phyloP scores from a whole-genome alignment of 257 asterid genomes.

The Solanum tacnaense region DNA sequence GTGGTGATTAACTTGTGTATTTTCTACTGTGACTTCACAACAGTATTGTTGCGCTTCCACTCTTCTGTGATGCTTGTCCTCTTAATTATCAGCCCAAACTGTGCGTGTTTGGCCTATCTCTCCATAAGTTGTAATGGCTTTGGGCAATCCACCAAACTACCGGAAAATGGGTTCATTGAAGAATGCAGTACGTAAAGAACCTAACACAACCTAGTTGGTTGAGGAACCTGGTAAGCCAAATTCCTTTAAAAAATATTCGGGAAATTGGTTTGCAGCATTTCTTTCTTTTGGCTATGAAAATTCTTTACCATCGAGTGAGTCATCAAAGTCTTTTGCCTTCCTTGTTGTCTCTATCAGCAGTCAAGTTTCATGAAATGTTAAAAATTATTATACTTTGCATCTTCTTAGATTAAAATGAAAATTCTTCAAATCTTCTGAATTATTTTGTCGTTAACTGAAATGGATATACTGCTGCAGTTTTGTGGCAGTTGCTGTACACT shows the following conservation, averaged over 20 bases:
- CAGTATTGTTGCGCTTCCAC: not conserved
- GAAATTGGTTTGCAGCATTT: not conserved
- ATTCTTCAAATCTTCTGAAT: not conserved
- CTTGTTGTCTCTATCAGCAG: not conserved
- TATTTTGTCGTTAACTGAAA: not conserved
- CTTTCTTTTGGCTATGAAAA: not conserved
- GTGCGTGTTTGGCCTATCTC: not conserved
- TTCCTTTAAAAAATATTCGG: not conserved
- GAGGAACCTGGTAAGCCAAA: not conserved
- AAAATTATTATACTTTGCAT: not conserved
- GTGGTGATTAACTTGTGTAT: not conserved
- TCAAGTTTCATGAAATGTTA: not conserved
- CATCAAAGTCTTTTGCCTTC: not conserved
- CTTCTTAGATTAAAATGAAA: not conserved
- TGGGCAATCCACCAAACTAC: not conserved
- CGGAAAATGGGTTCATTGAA: not conserved
- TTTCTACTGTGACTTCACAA: not conserved
- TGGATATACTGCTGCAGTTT: not conserved
- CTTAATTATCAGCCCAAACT: not conserved
- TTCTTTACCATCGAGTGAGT: not conserved
- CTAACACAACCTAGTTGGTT: not conserved
- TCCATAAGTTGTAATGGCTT: not conserved
- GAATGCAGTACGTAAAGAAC: not conserved
- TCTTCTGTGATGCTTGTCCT: not conserved
- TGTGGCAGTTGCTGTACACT: not conserved